Percentiles rank a stretch among this genome's conserved stretches.
phyloP scores from a whole-genome alignment of 1,284 basidiomycete genomes.

The Malassezia globosa region DNA sequence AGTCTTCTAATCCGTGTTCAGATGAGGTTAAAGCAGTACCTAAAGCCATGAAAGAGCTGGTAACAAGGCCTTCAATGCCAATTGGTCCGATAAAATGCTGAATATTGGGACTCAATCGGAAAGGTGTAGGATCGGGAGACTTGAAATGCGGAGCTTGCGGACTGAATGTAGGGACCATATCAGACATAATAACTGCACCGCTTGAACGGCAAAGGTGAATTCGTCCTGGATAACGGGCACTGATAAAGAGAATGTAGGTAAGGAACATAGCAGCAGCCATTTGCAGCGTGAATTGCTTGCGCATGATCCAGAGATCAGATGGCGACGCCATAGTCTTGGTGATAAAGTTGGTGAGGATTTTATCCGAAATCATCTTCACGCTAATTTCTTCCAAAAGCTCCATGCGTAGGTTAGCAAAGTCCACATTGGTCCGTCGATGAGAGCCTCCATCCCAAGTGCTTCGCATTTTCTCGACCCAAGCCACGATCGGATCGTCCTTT shows the following conservation, averaged over 20 bases:
- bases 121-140: slow-evolving; percentile 77
- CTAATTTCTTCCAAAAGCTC: slow-evolving; percentile 84
- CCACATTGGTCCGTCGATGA: slow-evolving; percentile 44
- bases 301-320: slow-evolving; percentile 85
- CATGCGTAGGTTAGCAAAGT: slow-evolving; percentile 66
- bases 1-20: slow-evolving; percentile 78
- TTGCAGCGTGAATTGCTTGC: slow-evolving; percentile 90
- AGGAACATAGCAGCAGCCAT: slow-evolving; percentile 80
- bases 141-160: slow-evolving; percentile 62
- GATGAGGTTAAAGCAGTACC: slow-evolving; percentile 80
- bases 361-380: slow-evolving; percentile 79
- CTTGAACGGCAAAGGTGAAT: slow-evolving; percentile 74
- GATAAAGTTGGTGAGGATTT: slow-evolving; percentile 81
- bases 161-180: slow-evolving; percentile 42
- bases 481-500: slow-evolving; percentile 65
- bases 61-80: slow-evolving; percentile 78
- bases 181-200: slow-evolving; percentile 39
- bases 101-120: slow-evolving; percentile 92
- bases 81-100: slow-evolving; percentile 83
- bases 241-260: slow-evolving; percentile 77
- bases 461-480: slow-evolving; percentile 46
- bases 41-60: slow-evolving; percentile 77
- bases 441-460: slow-evolving; percentile 31
- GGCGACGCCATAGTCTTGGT: slow-evolving; percentile 70
- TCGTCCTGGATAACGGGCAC: slow-evolving; percentile 68